A percentile compares a stretch with the other conserved stretches of the same genome.
Evolutionary conservation across 768 basidiomycete species (phyloP).

Genomic region (Pisolithus orientalis): DNA sequence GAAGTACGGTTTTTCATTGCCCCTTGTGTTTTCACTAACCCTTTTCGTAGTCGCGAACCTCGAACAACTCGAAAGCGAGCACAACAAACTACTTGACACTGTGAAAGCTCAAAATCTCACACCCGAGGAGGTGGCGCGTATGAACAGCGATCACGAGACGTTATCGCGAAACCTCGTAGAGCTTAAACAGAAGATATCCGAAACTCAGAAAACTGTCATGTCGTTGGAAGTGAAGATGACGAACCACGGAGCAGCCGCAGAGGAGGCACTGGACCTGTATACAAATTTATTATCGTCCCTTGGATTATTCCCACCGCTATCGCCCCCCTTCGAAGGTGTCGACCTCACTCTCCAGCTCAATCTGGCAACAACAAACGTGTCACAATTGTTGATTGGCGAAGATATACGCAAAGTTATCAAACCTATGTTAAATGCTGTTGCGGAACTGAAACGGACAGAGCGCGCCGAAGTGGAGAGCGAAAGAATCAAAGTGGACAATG

Average conservation of each 20-base stretch:
- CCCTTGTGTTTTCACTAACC: background rate
- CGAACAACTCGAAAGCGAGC: slow-evolving; percentile 58
- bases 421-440: slow-evolving; percentile 67
- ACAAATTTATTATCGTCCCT: slow-evolving; percentile 67
- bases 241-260: slow-evolving; percentile 72
- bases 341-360: slow-evolving; percentile 82
- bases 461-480: slow-evolving; percentile 69
- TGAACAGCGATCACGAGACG: slow-evolving; percentile 86
- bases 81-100: slow-evolving; percentile 52
- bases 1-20: slow-evolving; percentile 34
- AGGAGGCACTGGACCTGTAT: slow-evolving; percentile 78
- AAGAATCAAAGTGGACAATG: slow-evolving; percentile 74
- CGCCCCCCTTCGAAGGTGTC: slow-evolving; percentile 62
- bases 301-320: slow-evolving; percentile 70
- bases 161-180: slow-evolving; percentile 70
- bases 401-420: slow-evolving; percentile 70
- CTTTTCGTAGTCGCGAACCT: slow-evolving; percentile 47
- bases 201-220: slow-evolving; percentile 67
- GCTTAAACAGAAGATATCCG: slow-evolving; percentile 66
- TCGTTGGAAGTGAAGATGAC: slow-evolving; percentile 80
- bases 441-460: slow-evolving; percentile 66
- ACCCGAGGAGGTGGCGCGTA: slow-evolving; percentile 83
- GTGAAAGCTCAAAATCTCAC: slow-evolving; percentile 87
- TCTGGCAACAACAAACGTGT: slow-evolving; percentile 64
- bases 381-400: slow-evolving; percentile 59